A percentile compares a stretch with the other conserved stretches of the same genome.
phyloP scores from a whole-genome alignment of 2,329 filamentous ascomycete species.

The Pleoardoris graminearum region DNA sequence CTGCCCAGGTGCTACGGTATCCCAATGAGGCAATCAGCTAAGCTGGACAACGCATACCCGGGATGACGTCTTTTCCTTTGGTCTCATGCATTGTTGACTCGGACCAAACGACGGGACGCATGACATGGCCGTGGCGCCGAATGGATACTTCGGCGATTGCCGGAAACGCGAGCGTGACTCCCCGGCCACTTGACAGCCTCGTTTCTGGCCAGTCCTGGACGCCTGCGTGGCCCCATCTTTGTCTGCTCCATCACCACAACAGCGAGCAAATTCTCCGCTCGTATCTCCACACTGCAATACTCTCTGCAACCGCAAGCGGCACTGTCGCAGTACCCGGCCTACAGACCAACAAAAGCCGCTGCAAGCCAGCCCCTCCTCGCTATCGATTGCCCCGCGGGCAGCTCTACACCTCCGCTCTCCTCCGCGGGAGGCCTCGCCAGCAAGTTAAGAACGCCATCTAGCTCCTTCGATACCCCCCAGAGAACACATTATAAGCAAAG shows the following conservation, averaged over 20 bases:
- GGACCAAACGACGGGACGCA: not conserved
- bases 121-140: not conserved
- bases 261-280: not conserved
- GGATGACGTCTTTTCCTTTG: not conserved
- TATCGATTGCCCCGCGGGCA: constrained; percentile 35
- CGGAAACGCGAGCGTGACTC: constrained; percentile 8
- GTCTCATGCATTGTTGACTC: not conserved
- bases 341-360: constrained; percentile 21
- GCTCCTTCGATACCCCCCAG: not conserved
- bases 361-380: constrained; percentile 23
- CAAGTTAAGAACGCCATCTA: not conserved
- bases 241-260: constrained; percentile 11
- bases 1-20: not conserved
- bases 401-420: constrained; percentile 13
- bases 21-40: constrained; percentile 1
- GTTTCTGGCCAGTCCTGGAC: constrained; percentile 6
- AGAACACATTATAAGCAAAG: not conserved
- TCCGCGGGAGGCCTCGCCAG: constrained; percentile 3
- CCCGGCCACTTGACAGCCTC: constrained; percentile 5
- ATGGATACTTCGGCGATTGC: not conserved
- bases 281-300: not conserved
- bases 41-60: no score
- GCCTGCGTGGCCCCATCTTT: constrained; percentile 7
- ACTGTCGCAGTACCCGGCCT: constrained; percentile 19
- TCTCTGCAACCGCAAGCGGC: constrained; percentile 6